A percentile compares a stretch with the other conserved stretches of the same genome.
Conservation (phyloP, 2,329 filamentous ascomycete genomes). For the Colletotrichum eremochloae region DNA sequence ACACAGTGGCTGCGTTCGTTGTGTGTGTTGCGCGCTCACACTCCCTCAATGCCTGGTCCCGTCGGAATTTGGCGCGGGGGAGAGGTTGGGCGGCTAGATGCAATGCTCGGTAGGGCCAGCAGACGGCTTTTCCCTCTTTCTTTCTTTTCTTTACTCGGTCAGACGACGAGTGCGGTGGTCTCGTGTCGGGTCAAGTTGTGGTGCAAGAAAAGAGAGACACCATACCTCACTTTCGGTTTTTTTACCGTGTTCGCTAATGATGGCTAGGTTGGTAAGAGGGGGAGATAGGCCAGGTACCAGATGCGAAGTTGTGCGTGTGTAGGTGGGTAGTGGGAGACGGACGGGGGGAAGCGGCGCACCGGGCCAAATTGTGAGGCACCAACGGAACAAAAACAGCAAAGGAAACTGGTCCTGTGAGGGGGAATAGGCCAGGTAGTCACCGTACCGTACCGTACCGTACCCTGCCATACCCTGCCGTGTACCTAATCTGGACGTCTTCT, state of each 20-base stretch:
- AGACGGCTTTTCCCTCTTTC: not conserved
- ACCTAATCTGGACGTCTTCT: not conserved
- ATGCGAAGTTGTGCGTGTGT: constrained; percentile 8
- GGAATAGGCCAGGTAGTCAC: not conserved
- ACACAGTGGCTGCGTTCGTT: constrained; percentile 33
- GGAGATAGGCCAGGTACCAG: constrained; percentile 3
- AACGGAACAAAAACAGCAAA: constrained; percentile 21
- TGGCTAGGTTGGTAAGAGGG: constrained; percentile 13
- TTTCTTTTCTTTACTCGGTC: constrained; percentile 3
- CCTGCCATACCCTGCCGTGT: too few relatives aligned
- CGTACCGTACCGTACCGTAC: not conserved
- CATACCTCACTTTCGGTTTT: constrained; percentile 10
- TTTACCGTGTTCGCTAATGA: constrained; percentile 23
- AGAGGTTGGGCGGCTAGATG: not conserved
- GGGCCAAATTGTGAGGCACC: constrained; percentile 37
- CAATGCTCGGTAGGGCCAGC: constrained; percentile 6
- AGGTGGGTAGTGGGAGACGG: not conserved
- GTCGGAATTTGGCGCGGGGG: constrained; percentile 14
- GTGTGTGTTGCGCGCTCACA: constrained; percentile 19
- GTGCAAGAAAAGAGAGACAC: constrained; percentile 15
- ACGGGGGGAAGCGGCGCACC: not conserved
- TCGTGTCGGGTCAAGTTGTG: constrained; percentile 7
- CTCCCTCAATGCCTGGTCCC: constrained; percentile 6
- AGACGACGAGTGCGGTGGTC: constrained; percentile 19
- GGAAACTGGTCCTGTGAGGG: constrained; percentile 6